These are phyloP conservation scores for Daldinia bambusicola DNA, from an alignment of 495 filamentous ascomycete genomes.

Conservation along the genomic window DNA sequence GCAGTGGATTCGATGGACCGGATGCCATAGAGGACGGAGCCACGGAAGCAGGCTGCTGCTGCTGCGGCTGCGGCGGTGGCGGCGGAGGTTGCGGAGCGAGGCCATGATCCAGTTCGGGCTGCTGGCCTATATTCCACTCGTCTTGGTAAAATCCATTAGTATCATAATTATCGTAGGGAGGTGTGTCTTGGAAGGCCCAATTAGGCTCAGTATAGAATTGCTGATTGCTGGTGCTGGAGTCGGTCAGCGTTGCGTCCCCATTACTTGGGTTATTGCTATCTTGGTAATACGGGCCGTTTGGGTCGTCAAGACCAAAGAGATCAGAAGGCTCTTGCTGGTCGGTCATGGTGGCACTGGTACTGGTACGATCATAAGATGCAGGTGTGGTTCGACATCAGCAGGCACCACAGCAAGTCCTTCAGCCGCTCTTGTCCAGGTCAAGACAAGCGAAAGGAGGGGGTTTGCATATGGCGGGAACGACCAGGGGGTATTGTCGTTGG, in stretches of 20 bases:
- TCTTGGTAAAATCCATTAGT: constrained; percentile 47
- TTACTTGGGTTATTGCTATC: constrained; percentile 41
- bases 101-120: constrained; percentile 41
- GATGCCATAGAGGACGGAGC: constrained; percentile 34
- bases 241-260: constrained; percentile 45
- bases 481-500: constrained; percentile 37
- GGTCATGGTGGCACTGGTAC: constrained; percentile 44
- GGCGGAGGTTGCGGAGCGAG: constrained; percentile 31
- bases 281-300: constrained; percentile 47
- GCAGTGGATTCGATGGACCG: constrained; percentile 28
- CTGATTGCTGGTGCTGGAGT: constrained; percentile 44
- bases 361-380: constrained; percentile 53
- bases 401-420: constrained; percentile 39
- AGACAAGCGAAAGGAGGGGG: constrained; percentile 44
- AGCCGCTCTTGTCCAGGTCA: constrained; percentile 39
- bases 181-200: constrained; percentile 58
- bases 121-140: constrained; percentile 47
- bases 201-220: constrained; percentile 49
- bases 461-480: constrained; percentile 43
- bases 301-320: constrained; percentile 48
- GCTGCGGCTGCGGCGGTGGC: constrained; percentile 5
- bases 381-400: constrained; percentile 50
- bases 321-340: constrained; percentile 47
- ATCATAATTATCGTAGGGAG: constrained; percentile 56
- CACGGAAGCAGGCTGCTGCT: constrained; percentile 18